These are phyloP conservation scores for Calycina marina DNA, from an alignment of 2,329 filamentous ascomycete genomes.

Conservation along the genomic window DNA sequence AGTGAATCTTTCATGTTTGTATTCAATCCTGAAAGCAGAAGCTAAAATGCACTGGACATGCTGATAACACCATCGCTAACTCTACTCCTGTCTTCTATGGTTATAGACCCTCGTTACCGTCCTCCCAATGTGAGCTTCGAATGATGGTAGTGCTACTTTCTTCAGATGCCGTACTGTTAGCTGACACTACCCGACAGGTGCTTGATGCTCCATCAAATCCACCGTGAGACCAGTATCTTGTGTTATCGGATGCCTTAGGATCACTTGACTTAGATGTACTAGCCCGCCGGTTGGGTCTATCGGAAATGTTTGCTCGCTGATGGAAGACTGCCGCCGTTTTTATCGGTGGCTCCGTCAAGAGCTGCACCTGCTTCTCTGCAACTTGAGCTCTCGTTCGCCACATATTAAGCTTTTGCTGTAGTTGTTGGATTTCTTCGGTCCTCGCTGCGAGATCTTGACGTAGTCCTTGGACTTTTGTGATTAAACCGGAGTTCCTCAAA, in stretches of 20 bases:
- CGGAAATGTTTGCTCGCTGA: too few species aligned
- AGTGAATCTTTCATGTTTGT: too few species aligned
- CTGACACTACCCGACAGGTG: not conserved
- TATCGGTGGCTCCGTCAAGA: constrained; percentile 15
- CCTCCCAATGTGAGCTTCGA: too few species aligned
- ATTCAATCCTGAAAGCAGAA: too few species aligned
- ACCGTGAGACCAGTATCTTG: not conserved
- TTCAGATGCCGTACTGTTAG: not conserved
- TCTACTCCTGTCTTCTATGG: too few species aligned
- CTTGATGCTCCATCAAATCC: not conserved
- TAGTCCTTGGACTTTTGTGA: constrained; percentile 34
- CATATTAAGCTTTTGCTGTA: constrained; percentile 32
- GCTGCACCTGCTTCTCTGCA: constrained; percentile 37
- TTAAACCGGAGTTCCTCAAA: constrained; percentile 24
- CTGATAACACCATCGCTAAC: too few species aligned
- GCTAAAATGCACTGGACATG: too few species aligned
- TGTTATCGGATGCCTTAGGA: not conserved
- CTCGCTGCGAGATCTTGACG: constrained; percentile 31
- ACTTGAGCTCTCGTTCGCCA: constrained; percentile 42
- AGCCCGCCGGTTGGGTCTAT: too few species aligned
- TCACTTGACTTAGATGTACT: too few species aligned
- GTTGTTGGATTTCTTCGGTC: constrained; percentile 30
- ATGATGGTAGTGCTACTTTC: not conserved
- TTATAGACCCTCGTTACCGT: too few species aligned
- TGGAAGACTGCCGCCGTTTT: too few species aligned